Conservation (phyloP, 331 rosid genomes). For the Cucumis variabilis region DNA sequence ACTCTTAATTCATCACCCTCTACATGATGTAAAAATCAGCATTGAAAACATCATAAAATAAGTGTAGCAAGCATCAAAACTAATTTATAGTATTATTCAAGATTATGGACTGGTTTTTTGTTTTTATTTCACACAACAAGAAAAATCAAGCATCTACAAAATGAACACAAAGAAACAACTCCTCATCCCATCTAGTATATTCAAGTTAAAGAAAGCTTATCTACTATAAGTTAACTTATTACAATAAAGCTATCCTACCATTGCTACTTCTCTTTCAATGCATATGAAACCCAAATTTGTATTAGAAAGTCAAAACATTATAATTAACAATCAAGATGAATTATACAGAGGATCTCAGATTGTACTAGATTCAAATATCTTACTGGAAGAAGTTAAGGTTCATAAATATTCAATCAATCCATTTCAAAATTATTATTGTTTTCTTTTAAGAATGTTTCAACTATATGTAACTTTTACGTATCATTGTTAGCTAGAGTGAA, state of each 20-base stretch:
- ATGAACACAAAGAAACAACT: too few species aligned
- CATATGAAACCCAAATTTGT: not conserved
- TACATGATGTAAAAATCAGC: too few species aligned
- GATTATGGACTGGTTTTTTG: too few species aligned
- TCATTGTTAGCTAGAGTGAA: not conserved
- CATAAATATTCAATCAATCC: constrained; percentile 1
- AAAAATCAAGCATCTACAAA: too few species aligned
- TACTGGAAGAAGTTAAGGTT: not conserved
- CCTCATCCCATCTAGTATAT: constrained; percentile 96
- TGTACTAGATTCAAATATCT: not conserved
- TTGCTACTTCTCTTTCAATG: not conserved
- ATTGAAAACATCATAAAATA: too few species aligned
- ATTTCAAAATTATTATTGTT: not conserved
- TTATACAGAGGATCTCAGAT: not conserved
- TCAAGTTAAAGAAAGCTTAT: constrained; percentile 62
- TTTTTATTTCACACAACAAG: too few species aligned
- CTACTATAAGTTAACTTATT: not conserved
- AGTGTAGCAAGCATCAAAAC: too few species aligned
- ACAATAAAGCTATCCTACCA: not conserved
- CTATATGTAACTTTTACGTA: not conserved
- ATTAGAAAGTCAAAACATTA: not conserved
- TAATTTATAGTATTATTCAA: too few species aligned
- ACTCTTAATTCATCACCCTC: too few species aligned
- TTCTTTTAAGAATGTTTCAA: not conserved
- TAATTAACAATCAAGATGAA: not conserved